Conservation (phyloP, 495 filamentous ascomycete genomes). For the Rhizodiscina lignyota region DNA sequence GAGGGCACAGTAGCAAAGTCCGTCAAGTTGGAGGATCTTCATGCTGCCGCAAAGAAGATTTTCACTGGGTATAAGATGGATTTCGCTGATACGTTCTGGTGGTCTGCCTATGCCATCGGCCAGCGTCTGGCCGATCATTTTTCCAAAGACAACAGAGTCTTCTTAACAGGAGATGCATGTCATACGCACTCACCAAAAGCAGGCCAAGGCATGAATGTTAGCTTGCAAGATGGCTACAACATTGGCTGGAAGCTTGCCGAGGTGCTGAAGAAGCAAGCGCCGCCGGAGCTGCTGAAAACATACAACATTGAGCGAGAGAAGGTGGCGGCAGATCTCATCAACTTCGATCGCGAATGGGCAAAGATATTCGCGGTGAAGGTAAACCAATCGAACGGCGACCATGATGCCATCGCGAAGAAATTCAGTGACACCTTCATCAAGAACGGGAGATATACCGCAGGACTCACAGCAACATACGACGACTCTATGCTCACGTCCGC, state of each 20-base stretch:
- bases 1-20: conserved; percentile 30
- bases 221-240: conserved; percentile 68
- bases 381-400: conserved; percentile 41
- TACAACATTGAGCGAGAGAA: conserved; percentile 55
- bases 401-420: conserved; percentile 20
- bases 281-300: conserved; percentile 42
- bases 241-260: conserved; percentile 67
- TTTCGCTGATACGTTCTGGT: conserved; percentile 38
- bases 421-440: conserved; percentile 27
- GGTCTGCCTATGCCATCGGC: conserved; percentile 41
- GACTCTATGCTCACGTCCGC: conserved; percentile 18
- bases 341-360: conserved; percentile 46
- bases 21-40: conserved; percentile 30
- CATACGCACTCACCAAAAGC: conserved; percentile 38
- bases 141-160: conserved; percentile 40
- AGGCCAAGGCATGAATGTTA: conserved; percentile 41
- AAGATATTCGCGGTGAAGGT: conserved; percentile 17
- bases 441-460: conserved; percentile 13
- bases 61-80: conserved; percentile 18
- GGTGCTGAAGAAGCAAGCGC: conserved; percentile 42
- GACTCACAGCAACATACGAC: conserved; percentile 16
- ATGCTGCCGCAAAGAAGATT: conserved; percentile 29
- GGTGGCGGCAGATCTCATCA: conserved; percentile 52
- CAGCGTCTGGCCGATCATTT: conserved; percentile 44
- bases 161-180: conserved; percentile 39